Evolutionary conservation across 2,329 filamentous ascomycete genomes (phyloP), one percentile per base, ranked within the genome.

Genomic region (Fusarium coicis): DNA sequence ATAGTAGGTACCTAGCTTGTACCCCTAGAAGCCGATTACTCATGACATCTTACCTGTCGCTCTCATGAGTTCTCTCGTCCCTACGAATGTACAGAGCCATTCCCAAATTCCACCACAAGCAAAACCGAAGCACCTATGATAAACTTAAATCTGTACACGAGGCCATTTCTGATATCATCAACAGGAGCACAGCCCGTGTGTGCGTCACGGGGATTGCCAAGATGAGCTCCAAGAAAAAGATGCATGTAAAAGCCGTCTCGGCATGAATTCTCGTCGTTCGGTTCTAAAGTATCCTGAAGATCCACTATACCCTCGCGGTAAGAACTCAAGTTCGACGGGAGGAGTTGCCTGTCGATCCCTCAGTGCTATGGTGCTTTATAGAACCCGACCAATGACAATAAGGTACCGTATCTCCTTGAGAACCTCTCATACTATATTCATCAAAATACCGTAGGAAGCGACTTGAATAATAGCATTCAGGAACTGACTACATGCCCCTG

Each of bases 171-270:
- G 40, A 61, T 26, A 54, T 67, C 46, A 49, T 53, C 21, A 44
- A 21, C 39, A 44, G 23, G 23, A 54, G 34, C 65, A 62, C 42
- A 55, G 64, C 39, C 28, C n/a, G 36, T 15, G 36, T 46, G 43
- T 63, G 66, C 47, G 63, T 68, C 63, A 68, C 49, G 32, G 37
- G 43, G 30, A 49, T n/a, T 55, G 64, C 66, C 56, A 63, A 68
- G 56, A 26, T 36, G 37, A 54, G 32, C 8, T 26, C 56, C 37
- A 68, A 63, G 56, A 55, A 39, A 50, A 68, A 50, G n/a, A 68
- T 68, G 49, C 56, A 44, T 37, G 36, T 44, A 63, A 40, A 34
- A 55, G 32, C 21, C 54, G 43, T 42, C 55, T 63, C 32, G 55
- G 63, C 63, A 58, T 44, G 39, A 61, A 54, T 37, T 43, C 46